Evolutionary conservation across 73 alveolate genomes (phyloP).

Genomic region (Blepharisma stoltei): DNA sequence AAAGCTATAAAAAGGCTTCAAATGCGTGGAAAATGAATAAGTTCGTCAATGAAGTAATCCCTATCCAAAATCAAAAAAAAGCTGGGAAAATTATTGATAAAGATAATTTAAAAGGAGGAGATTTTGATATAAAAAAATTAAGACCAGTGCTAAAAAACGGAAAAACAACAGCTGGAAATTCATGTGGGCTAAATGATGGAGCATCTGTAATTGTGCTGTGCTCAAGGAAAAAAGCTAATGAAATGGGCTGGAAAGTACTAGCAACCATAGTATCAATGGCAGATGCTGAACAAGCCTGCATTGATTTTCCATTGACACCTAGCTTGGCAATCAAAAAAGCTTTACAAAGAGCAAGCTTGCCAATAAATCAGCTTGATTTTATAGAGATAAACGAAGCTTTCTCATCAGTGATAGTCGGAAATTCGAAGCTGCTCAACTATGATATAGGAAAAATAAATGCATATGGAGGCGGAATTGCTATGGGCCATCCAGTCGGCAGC

Average conservation of each 20-base stretch:
- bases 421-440: conserved; percentile 33
- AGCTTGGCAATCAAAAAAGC: conserved; percentile 43
- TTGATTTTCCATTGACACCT: conserved; percentile 50
- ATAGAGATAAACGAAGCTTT: conserved; percentile 59
- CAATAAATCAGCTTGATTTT: conserved; percentile 37
- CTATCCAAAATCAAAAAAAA: conserved; percentile 25
- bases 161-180: conserved; percentile 59
- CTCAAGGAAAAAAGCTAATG: conserved; percentile 35
- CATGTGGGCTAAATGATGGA: conserved; percentile 64
- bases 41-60: conserved; percentile 70
- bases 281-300: conserved; percentile 53
- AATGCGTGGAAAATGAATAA: conserved; percentile 45
- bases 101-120: conserved; percentile 37
- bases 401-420: conserved; percentile 45
- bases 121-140: conserved; percentile 30
- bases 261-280: conserved; percentile 54
- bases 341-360: conserved; percentile 35
- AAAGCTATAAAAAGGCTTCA: conserved; percentile 3
- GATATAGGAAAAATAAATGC: conserved; percentile 7
- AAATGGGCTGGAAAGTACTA: conserved; percentile 39
- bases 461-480: conserved; percentile 86
- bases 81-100: conserved; percentile 42
- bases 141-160: conserved; percentile 53
- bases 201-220: conserved; percentile 55
- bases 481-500: conserved; percentile 90